phyloP scores from a whole-genome alignment of 2,329 filamentous ascomycete genomes.

The Venturia aucupariae region DNA sequence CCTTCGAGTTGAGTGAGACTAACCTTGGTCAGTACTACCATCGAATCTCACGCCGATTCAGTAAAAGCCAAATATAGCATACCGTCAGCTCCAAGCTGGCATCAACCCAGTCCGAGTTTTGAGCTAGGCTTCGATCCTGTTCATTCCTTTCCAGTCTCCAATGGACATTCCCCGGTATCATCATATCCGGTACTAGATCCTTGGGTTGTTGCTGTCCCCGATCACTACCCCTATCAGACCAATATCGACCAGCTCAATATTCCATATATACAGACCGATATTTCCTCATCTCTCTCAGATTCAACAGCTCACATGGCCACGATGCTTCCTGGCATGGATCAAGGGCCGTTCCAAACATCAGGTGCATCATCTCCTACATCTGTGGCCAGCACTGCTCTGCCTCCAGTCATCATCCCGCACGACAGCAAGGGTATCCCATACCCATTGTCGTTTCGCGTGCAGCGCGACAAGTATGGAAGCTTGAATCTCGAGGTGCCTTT shows the following conservation, averaged over 20 bases:
- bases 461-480: conserved; percentile 10
- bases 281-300: background rate
- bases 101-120: background rate
- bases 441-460: background rate
- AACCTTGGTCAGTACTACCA: background rate
- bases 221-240: background rate
- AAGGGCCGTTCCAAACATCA: background rate
- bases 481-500: conserved; percentile 10
- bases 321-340: background rate
- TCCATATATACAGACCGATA: background rate
- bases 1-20: background rate
- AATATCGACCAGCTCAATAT: background rate
- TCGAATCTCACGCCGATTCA: background rate
- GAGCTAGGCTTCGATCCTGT: background rate
- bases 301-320: background rate
- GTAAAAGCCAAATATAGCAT: background rate
- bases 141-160: background rate
- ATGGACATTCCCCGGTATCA: background rate
- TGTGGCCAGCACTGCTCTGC: background rate
- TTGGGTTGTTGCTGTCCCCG: background rate
- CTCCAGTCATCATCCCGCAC: background rate
- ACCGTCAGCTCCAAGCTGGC: conserved; percentile 2
- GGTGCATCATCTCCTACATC: conserved; percentile 8
- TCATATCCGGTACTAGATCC: background rate
- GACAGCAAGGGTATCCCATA: conserved; percentile 1